phyloP scores from a whole-genome alignment of 345 rosid genomes.

The Rhizophora mangle region DNA sequence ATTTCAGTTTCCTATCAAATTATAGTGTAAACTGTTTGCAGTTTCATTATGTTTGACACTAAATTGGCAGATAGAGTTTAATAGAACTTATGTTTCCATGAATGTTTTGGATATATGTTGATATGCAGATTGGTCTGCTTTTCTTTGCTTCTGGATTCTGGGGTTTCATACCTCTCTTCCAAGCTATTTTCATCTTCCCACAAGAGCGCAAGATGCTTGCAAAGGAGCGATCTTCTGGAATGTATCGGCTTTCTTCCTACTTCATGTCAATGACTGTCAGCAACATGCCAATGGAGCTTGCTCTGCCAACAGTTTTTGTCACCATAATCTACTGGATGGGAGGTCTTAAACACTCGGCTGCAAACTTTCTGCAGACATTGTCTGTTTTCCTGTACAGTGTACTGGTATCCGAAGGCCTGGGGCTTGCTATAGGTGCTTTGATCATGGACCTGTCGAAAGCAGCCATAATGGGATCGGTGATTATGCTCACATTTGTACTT shows the following conservation, averaged over 20 bases:
- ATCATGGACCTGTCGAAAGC: conserved; percentile 48
- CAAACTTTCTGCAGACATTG: conserved; percentile 45
- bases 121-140: conserved; percentile 61
- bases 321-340: conserved; percentile 68
- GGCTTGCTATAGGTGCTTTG: conserved; percentile 55
- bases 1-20: background rate
- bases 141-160: conserved; percentile 67
- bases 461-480: conserved; percentile 32
- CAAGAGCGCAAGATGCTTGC: conserved; percentile 73
- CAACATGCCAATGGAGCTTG: conserved; percentile 78
- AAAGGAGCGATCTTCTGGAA: conserved; percentile 82
- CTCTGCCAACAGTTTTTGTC: conserved; percentile 55
- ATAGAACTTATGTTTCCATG: too few species aligned
- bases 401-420: conserved; percentile 48
- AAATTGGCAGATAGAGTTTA: too few species aligned
- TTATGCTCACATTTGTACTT: conserved; percentile 38
- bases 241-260: conserved; percentile 77
- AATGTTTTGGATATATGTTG: background rate
- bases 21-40: too few species aligned
- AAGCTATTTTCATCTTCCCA: conserved; percentile 82
- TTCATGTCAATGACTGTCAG: conserved; percentile 57
- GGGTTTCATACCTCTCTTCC: conserved; percentile 66
- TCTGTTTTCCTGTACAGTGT: conserved; percentile 34
- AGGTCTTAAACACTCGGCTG: conserved; percentile 43
- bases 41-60: too few species aligned